Base-by-base conservation (phyloP, 2,329 filamentous ascomycete species). In the Emmonsiellopsis sp. region DNA sequence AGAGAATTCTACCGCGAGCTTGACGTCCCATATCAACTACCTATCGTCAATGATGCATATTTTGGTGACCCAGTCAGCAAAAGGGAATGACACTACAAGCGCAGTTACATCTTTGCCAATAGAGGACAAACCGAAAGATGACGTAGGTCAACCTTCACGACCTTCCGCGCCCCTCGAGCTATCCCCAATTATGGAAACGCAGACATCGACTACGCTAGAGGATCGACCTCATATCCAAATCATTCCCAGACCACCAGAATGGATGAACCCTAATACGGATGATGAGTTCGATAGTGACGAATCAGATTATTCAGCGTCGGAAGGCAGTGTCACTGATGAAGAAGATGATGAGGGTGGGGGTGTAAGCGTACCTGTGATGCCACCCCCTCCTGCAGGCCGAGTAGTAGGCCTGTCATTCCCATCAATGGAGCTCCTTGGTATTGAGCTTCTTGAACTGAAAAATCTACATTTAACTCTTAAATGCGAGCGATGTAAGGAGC, bases 331-430 rank as follows among this genome's bases (percentile, higher is more conserved):
- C 1, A 70, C 72, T 3, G 66, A 64, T 7, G 67, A 70, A 16
- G 73, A 73, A 10, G 70, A 71, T 10, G 65, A 70, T 3, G 69
- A 69, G 59, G 66, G 64, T 30, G 70, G 70, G 3, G 74, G 70
- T 38, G 68, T 65, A 2, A 63, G 61, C 40, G 61, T 71, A n/a
- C 64, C 67, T 35, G 58, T 61, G 32, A 51, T 64, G n/a, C 55
- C 68, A 6, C 66, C 70, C 3, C 70, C 72, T 30, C 73, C 73
- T 1, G 67, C 75, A 1, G 86, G 89, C 62, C 76, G 78, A 51
- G 88, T 88, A 26, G 86, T 88, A n/a, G 81, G 87, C 52, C 76
- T 94, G 7, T 89, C 85, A 0, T 89, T 93, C 61, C 89, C 89
- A 0, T 83, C 79, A 30, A 73, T 93, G 54, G 87, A 92, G 62